Base-by-base conservation (phyloP, 306 rosid species). In the Prunus persica region DNA sequence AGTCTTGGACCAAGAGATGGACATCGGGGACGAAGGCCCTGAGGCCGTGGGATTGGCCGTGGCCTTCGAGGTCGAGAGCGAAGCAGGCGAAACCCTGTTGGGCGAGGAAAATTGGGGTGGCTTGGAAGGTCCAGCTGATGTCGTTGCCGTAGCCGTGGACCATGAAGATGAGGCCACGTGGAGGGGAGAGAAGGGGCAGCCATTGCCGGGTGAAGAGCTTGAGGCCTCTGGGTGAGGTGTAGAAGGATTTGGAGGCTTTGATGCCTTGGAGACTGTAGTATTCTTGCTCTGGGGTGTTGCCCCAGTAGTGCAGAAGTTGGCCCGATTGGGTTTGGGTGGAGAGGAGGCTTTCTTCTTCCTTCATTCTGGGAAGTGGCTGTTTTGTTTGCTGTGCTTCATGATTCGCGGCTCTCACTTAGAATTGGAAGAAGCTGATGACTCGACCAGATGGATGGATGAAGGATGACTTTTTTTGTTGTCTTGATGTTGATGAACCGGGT, bases 241-340 rank as follows among this genome's bases (percentile, higher is more conserved):
- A 93, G 71, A 24, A 72, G 51, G 96, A 80, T 1, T 76, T 76
- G 3, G 90, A 76, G 15, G 69, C 73, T 54, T 2, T 72, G 83
- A 91, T 88, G 81, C 89, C 76, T 74, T 88, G 89, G 72, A 82
- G 85, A 16, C 67, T 67, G 87, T 86, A 89, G 78, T 87, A 88
- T 58, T 87, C 92, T n/a, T 89, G 58, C 61, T 93, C 96, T 4
- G 89, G 76, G 8, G 85, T 93, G 83, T 77, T 76, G 63, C 97
- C 96, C 97, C 97, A 90, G 38, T 76, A 90, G 69, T 86, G 61
- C 24, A 84, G 84, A 19, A 86, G 85, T 12, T n/a, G 62, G 27
- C 62, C 62, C 62, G 62, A 20, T 56, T 20, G 62, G 62, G 62
- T n/a, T 20, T 3, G 28, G 61, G 27, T 56, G 61, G 34, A 22